Evolutionary conservation across 306 rosid genomes (phyloP).

Genomic region (Spatholobus suberectus): DNA sequence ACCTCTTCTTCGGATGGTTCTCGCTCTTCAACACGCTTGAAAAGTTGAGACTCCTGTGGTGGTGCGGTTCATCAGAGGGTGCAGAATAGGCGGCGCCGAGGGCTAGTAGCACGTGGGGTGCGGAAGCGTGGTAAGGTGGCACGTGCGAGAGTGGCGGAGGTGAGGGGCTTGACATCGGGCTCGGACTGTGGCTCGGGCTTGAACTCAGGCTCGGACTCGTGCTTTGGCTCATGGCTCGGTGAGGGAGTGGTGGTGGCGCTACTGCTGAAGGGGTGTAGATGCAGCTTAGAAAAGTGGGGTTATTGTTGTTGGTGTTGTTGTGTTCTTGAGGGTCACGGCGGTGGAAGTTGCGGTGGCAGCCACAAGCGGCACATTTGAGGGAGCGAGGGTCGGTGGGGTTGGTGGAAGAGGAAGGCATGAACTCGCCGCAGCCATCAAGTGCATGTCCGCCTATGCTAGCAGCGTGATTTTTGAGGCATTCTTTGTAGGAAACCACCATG

Average conservation of each 20-base stretch:
- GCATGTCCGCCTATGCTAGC: constrained; percentile 86
- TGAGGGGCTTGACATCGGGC: constrained; percentile 69
- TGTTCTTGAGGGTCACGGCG: constrained; percentile 68
- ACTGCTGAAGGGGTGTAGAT: constrained; percentile 44
- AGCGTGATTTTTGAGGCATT: constrained; percentile 92
- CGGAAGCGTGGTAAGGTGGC: constrained; percentile 71
- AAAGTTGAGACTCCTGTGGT: constrained; percentile 27
- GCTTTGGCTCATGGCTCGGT: constrained; percentile 61
- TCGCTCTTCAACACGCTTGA: constrained; percentile 1
- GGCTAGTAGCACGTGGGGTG: constrained; percentile 71
- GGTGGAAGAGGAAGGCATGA: constrained; percentile 65
- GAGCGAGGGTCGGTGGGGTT: constrained; percentile 67
- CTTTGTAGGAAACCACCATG: constrained; percentile 58
- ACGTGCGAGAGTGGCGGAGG: constrained; percentile 82
- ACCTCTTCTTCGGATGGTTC: constrained; percentile 56
- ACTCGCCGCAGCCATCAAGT: constrained; percentile 93
- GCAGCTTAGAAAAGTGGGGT: constrained; percentile 39
- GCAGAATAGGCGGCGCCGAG: constrained; percentile 51
- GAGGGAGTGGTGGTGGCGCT: constrained; percentile 40
- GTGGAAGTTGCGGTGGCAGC: constrained; percentile 97
- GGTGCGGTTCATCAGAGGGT: constrained; percentile 46
- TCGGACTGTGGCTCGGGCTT: constrained; percentile 48
- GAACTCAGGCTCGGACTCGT: constrained; percentile 55
- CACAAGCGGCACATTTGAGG: constrained; percentile 89
- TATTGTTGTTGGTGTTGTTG: background rate